These are phyloP conservation scores for Effrenium voratum DNA, from an alignment of 73 alveolate genomes.

Conservation along the genomic window DNA sequence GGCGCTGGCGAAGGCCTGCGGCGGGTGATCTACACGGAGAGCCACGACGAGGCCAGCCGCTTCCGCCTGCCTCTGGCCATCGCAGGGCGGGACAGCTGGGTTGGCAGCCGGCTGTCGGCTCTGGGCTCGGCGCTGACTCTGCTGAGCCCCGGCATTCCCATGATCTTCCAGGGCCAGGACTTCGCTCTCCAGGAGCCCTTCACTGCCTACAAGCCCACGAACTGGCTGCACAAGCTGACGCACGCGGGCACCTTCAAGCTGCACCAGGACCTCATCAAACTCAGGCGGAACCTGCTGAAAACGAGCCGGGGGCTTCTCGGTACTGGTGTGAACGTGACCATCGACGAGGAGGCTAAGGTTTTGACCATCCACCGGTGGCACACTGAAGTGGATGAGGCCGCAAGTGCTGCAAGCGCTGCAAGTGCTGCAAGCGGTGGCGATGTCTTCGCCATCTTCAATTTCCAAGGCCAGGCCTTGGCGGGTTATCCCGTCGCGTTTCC, in stretches of 20 bases:
- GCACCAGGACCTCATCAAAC: constrained; percentile 40
- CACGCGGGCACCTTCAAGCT: constrained; percentile 58
- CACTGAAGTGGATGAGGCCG: background rate
- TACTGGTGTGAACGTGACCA: constrained; percentile 20
- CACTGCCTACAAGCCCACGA: constrained; percentile 36
- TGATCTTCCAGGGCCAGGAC: constrained; percentile 86
- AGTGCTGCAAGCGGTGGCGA: background rate
- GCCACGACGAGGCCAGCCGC: constrained; percentile 83
- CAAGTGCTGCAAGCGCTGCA: background rate
- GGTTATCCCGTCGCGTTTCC: constrained; percentile 18
- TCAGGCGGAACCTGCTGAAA: constrained; percentile 16
- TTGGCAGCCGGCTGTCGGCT: constrained; percentile 39
- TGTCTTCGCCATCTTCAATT: constrained; percentile 54
- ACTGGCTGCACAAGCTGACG: constrained; percentile 24
- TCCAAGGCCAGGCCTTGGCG: constrained; percentile 42
- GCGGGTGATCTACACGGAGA: constrained; percentile 56
- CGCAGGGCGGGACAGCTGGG: constrained; percentile 38
- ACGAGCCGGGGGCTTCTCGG: constrained; percentile 7
- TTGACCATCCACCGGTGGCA: constrained; percentile 79
- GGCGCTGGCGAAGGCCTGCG: constrained; percentile 22
- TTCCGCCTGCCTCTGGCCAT: constrained; percentile 31
- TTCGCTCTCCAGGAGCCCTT: constrained; percentile 10
- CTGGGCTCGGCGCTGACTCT: constrained; percentile 51
- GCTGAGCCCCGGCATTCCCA: constrained; percentile 78
- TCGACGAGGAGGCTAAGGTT: constrained; percentile 41